Percentiles rank a stretch among this genome's conserved stretches.
These are phyloP conservation scores for Pichia gijzeniarum DNA, from an alignment of 805 yeast species.

Conservation along the genomic window DNA sequence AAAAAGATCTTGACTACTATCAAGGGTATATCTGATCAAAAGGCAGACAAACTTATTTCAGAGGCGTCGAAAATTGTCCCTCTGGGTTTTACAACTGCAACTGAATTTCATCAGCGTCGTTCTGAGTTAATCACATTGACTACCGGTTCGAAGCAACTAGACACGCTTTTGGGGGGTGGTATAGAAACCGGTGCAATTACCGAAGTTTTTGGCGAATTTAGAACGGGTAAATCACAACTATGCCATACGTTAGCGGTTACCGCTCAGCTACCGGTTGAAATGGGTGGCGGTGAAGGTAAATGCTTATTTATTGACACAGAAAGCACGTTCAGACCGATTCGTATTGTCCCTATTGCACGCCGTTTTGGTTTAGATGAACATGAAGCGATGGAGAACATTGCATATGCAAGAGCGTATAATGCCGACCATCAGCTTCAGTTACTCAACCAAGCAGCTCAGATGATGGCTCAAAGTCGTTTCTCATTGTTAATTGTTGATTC, in stretches of 20 bases:
- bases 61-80: constrained; percentile 88
- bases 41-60: constrained; percentile 75
- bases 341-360: constrained; percentile 84
- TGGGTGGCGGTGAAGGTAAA: constrained; percentile 99
- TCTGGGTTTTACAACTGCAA: constrained; percentile 95
- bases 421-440: constrained; percentile 93
- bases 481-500: constrained; percentile 91
- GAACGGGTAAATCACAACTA: constrained; percentile 95
- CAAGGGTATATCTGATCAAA: constrained; percentile 92
- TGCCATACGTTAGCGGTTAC: constrained; percentile 97
- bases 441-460: constrained; percentile 81
- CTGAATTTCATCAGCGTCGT: constrained; percentile 85
- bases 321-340: constrained; percentile 91
- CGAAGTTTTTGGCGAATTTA: constrained; percentile 93
- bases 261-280: constrained; percentile 90
- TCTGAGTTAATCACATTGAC: constrained; percentile 88
- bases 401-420: constrained; percentile 94
- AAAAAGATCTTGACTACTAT: constrained; percentile 68
- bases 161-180: constrained; percentile 92
- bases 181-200: constrained; percentile 96
- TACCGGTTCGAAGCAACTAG: constrained; percentile 92
- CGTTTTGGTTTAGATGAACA: constrained; percentile 88
- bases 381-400: constrained; percentile 94
- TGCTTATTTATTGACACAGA: constrained; percentile 95
- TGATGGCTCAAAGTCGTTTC: constrained; percentile 94